phyloP scores from a whole-genome alignment of 2,329 filamentous ascomycete species.

The Colletotrichum abscissum region DNA sequence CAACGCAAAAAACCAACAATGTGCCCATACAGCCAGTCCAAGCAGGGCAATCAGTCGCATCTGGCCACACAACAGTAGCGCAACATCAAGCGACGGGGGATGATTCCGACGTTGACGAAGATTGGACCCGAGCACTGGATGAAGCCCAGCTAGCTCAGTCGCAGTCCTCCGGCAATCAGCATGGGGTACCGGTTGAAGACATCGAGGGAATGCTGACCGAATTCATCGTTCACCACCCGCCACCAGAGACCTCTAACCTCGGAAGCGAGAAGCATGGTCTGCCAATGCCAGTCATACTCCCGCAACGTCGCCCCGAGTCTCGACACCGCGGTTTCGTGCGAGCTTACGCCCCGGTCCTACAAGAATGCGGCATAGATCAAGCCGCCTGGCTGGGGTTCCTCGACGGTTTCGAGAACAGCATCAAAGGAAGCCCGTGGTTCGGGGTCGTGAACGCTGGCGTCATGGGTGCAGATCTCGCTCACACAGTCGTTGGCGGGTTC shows the following conservation, averaged over 20 bases:
- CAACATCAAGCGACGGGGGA: neutral
- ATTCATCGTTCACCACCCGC: neutral
- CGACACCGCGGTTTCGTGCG: neutral
- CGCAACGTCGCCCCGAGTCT: neutral
- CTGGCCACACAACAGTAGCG: neutral
- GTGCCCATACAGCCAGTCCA: neutral
- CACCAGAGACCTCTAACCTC: neutral
- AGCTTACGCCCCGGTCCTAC: slow-evolving; percentile 6
- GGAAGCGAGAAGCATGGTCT: neutral
- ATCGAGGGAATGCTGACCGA: neutral
- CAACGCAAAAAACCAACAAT: neutral
- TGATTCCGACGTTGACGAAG: neutral
- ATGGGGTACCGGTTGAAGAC: neutral
- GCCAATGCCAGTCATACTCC: neutral
- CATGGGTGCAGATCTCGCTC: neutral
- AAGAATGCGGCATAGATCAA: neutral
- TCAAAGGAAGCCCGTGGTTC: neutral
- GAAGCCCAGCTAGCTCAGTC: neutral
- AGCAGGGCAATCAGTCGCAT: neutral
- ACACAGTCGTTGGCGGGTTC: neutral
- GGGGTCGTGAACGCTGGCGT: neutral
- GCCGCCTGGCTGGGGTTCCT: neutral
- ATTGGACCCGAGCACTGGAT: neutral
- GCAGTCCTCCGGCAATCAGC: neutral
- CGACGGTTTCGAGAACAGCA: neutral